A percentile compares a stretch with the other conserved stretches of the same genome.
These are phyloP conservation scores for Apiospora hydei DNA, from an alignment of 2,329 filamentous ascomycete species.

Conservation along the genomic window DNA sequence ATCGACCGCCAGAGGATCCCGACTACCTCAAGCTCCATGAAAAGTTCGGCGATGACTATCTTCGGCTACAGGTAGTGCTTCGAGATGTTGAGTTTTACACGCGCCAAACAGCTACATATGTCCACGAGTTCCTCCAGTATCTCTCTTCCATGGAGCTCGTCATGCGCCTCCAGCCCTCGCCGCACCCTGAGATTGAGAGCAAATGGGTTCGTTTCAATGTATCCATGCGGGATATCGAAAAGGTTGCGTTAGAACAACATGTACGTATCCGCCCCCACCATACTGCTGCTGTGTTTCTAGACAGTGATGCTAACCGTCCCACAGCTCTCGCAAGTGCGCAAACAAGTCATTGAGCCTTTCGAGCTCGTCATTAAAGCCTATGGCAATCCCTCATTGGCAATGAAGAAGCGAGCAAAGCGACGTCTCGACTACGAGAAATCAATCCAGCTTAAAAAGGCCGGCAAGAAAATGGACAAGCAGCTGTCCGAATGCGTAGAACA, in stretches of 20 bases:
- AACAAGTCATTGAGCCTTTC: slow-evolving; percentile 86
- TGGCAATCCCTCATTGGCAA: slow-evolving; percentile 83
- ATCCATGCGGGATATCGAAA: slow-evolving; percentile 85
- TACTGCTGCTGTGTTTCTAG: slow-evolving; percentile 25
- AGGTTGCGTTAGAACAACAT: slow-evolving; percentile 84
- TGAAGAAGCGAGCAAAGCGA: slow-evolving; percentile 95
- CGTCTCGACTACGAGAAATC: slow-evolving; percentile 86
- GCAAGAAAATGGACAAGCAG: slow-evolving; percentile 88
- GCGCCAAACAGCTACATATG: slow-evolving; percentile 79
- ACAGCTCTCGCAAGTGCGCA: slow-evolving; percentile 71
- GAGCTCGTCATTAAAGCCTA: slow-evolving; percentile 80
- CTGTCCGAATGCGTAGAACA: slow-evolving; percentile 84
- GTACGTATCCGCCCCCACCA: slow-evolving; percentile 55
- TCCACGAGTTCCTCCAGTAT: slow-evolving; percentile 82
- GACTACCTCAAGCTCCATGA: slow-evolving; percentile 83
- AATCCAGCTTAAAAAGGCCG: slow-evolving; percentile 77
- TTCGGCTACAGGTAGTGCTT: slow-evolving; percentile 89
- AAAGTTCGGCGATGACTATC: slow-evolving; percentile 89
- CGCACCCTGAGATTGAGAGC: slow-evolving; percentile 85
- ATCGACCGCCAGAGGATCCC: slow-evolving; percentile 75
- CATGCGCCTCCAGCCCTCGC: slow-evolving; percentile 74
- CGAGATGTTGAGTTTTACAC: slow-evolving; percentile 95
- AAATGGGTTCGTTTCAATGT: slow-evolving; percentile 94
- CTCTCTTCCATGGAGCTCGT: slow-evolving; percentile 84
- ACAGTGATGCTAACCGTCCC: slow-evolving; percentile 35